Base-by-base conservation (phyloP, 139 green algal species). In the Chlamydomonas asymmetrica region DNA sequence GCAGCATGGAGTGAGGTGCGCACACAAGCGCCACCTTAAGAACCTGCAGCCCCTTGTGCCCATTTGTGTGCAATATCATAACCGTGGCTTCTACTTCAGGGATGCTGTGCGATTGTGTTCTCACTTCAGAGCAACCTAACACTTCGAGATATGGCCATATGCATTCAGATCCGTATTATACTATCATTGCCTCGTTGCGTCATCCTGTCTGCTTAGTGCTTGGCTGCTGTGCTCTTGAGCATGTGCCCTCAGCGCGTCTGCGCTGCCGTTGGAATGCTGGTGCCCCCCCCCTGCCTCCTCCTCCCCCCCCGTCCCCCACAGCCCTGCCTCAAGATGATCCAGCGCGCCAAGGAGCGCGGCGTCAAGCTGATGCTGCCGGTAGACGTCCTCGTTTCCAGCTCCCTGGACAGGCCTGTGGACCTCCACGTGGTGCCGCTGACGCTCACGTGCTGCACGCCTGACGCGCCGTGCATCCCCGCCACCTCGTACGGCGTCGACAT, bases 401-500 rank as follows among this genome's bases (percentile, higher is more conserved):
- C 48, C 25, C 62, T 88, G 57, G 81, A 85, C 22, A 70, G 41
- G 2, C 69, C 73, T 18, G 22, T 69, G 9, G 73, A 72, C 39
- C 66, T 52, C 45, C 66, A 61, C 57, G 48, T 81, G 20, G 39
- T 72, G 69, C 61, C 62, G 18, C 77, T 90, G 20, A 85, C 68
- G 0, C 1, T 13, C 31, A 66, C 45, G 32, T 90, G 85, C 85
- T 90, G 85, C 74, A 83, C 57, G 18, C 41, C 41, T 18, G 71
- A 79, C 1, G 54, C 32, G 9, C 84, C 84, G 32, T 89, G 84
- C 73, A 75, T 87, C 7, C 80, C 80, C 22, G 10, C 71, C 66
- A 81, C 48, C 49, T 63, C 65, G 66, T 86, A 69, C 56, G 85
- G 85, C 0, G 68, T 85, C 1, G 86, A 91, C 70, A 86, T 91